phyloP scores from a whole-genome alignment of 768 basidiomycete species.

The Suillus decipiens region DNA sequence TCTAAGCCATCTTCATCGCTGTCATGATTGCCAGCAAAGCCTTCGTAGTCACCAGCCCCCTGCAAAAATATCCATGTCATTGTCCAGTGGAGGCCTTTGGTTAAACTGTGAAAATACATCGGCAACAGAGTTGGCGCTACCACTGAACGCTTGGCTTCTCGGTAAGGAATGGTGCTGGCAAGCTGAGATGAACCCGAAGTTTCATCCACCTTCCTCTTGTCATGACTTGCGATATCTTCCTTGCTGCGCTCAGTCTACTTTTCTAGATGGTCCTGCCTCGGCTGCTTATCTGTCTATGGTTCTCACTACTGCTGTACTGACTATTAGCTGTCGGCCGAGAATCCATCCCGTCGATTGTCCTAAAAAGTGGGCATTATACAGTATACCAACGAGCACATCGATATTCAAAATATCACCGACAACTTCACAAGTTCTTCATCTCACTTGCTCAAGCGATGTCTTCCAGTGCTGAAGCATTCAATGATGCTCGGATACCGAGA shows the following conservation, averaged over 20 bases:
- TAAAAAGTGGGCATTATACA: constrained; percentile 27
- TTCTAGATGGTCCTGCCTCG: no score
- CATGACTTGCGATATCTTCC: constrained; percentile 39
- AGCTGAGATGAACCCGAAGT: constrained; percentile 22
- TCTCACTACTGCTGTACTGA: no score
- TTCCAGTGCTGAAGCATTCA: constrained; percentile 67
- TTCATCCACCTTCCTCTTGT: constrained; percentile 44
- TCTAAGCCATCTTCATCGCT: constrained; percentile 20
- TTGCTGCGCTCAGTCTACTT: constrained; percentile 52
- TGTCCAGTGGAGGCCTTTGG: constrained; percentile 35
- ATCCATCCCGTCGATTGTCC: constrained; percentile 77
- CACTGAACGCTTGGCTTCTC: constrained; percentile 19
- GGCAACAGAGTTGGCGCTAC: constrained; percentile 5
- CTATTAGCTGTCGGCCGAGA: no score
- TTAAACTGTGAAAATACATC: constrained; percentile 7
- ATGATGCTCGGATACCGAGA: constrained; percentile 68
- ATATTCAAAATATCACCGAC: constrained; percentile 42
- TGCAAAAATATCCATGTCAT: constrained; percentile 90
- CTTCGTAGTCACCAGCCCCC: constrained; percentile 81
- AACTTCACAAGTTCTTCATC: constrained; percentile 80
- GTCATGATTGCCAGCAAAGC: constrained; percentile 54
- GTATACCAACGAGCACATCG: not conserved
- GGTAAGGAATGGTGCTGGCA: constrained; percentile 25
- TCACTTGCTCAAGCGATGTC: constrained; percentile 90
- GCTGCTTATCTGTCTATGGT: no score